Evolutionary conservation across 2,329 filamentous ascomycete genomes (phyloP).

Genomic region (Drechslera avenae): DNA sequence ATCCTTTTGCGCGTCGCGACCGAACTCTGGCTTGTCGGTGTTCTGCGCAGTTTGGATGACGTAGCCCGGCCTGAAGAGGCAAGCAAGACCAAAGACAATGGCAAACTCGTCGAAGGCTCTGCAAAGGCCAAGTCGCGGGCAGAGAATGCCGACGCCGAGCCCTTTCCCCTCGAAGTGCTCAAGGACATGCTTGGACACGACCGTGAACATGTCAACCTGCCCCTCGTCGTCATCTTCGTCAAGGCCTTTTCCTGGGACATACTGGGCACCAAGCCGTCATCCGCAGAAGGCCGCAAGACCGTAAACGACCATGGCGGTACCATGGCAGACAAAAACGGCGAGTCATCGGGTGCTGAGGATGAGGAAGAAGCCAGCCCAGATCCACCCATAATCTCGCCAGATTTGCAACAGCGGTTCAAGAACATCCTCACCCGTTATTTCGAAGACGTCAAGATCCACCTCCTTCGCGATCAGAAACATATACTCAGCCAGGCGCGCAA

Average conservation of each 20-base stretch:
- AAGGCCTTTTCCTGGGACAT: slow-evolving; percentile 98
- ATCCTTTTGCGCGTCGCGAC: slow-evolving; percentile 87
- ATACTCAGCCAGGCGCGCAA: slow-evolving; percentile 85
- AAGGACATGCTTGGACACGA: slow-evolving; percentile 96
- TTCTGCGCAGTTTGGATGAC: slow-evolving; percentile 79
- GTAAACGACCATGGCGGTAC: slow-evolving; percentile 80
- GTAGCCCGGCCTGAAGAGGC: slow-evolving; percentile 68
- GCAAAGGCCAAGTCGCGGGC: slow-evolving; percentile 66
- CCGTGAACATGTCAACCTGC: slow-evolving; percentile 87
- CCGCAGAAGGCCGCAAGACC: slow-evolving; percentile 79
- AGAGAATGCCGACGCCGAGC: slow-evolving; percentile 75
- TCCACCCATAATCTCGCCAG: slow-evolving; percentile 73
- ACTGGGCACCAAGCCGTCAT: slow-evolving; percentile 74
- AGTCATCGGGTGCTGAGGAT: slow-evolving; percentile 58
- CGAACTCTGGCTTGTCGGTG: slow-evolving; percentile 92
- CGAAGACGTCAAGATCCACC: slow-evolving; percentile 87
- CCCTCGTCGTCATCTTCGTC: slow-evolving; percentile 90
- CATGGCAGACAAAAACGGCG: slow-evolving; percentile 59
- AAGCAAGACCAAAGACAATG: slow-evolving; percentile 63
- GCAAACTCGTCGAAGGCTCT: slow-evolving; percentile 59
- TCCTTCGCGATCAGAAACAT: slow-evolving; percentile 89
- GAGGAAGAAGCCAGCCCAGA: slow-evolving; percentile 64
- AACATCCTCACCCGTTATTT: slow-evolving; percentile 88
- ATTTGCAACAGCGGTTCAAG: slow-evolving; percentile 82
- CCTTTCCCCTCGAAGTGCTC: slow-evolving; percentile 94